These are phyloP conservation scores for Microbotryum scabiosae DNA, from an alignment of 1,284 basidiomycete genomes.

Conservation along the genomic window DNA sequence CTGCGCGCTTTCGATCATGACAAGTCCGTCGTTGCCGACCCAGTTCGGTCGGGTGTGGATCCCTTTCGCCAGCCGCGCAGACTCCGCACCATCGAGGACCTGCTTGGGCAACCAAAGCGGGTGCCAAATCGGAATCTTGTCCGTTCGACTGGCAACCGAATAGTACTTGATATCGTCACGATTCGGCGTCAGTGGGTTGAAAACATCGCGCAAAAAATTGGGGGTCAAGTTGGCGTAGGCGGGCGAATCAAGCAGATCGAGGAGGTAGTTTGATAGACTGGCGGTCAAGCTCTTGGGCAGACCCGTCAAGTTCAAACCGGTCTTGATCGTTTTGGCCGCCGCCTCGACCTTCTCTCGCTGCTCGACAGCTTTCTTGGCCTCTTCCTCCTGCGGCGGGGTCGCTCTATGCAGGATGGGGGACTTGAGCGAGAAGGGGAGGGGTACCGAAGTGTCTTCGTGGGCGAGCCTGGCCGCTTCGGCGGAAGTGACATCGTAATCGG, in stretches of 20 bases:
- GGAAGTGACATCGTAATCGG: constrained; percentile 34
- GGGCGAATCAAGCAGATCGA: constrained; percentile 91
- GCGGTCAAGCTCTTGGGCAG: constrained; percentile 52
- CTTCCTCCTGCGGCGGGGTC: constrained; percentile 15
- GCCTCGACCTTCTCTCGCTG: constrained; percentile 13
- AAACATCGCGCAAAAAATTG: constrained; percentile 68
- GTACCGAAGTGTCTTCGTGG: constrained; percentile 34
- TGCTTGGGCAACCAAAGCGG: constrained; percentile 95
- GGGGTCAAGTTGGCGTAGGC: constrained; percentile 94
- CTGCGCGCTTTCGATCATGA: constrained; percentile 75
- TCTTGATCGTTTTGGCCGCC: constrained; percentile 11
- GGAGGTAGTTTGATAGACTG: constrained; percentile 74
- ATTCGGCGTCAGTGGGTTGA: constrained; percentile 87
- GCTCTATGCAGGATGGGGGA: constrained; percentile 44
- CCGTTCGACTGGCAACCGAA: constrained; percentile 71
- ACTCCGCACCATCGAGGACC: constrained; percentile 64
- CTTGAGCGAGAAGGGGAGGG: constrained; percentile 46
- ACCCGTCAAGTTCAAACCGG: constrained; percentile 17
- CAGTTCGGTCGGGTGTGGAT: constrained; percentile 43
- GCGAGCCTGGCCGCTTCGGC: constrained; percentile 34
- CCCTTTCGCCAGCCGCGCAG: constrained; percentile 52
- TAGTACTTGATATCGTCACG: constrained; percentile 75
- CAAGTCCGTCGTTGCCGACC: constrained; percentile 92
- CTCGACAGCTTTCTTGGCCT: constrained; percentile 12
- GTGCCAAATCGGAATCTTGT: constrained; percentile 71